Conservation (phyloP, 306 rosid species). For the Quercus rubra region DNA sequence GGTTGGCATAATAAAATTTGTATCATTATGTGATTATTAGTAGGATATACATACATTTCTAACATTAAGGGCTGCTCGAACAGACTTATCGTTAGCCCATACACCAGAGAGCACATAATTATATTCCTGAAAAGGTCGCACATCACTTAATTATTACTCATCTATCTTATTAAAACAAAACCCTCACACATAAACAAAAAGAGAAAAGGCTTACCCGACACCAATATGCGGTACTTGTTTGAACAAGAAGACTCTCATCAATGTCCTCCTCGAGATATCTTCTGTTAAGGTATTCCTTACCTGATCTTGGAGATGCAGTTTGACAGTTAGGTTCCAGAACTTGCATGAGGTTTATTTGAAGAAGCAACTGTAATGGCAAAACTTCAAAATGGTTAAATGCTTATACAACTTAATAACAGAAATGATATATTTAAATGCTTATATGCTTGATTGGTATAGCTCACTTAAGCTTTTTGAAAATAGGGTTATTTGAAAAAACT, state of each 20-base stretch:
- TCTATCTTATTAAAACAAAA: background rate
- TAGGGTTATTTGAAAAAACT: too few relatives aligned
- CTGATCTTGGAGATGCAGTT: constrained; percentile 11
- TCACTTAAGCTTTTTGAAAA: too few relatives aligned
- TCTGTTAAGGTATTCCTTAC: constrained; percentile 2
- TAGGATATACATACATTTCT: constrained; percentile 7
- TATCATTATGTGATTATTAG: background rate
- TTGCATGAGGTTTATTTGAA: constrained; percentile 22
- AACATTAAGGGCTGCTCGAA: constrained; percentile 20
- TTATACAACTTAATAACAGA: background rate
- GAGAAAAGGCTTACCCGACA: constrained; percentile 11
- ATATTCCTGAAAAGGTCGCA: constrained; percentile 5
- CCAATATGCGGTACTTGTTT: constrained; percentile 5
- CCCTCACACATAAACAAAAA: background rate
- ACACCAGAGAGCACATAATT: constrained; percentile 14
- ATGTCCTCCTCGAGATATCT: constrained; percentile 10
- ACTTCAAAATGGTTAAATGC: too few relatives aligned
- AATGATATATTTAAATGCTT: background rate
- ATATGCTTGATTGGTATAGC: too few relatives aligned
- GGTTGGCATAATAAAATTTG: background rate
- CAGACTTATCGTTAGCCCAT: constrained; percentile 24
- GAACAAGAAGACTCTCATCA: background rate
- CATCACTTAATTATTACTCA: background rate
- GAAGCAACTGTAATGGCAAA: constrained; percentile 4
- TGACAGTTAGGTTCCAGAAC: constrained; percentile 26